These are phyloP conservation scores for Spizellomyces sp. DNA, from an alignment of 192 early-diverging fungal genomes.

Conservation along the genomic window DNA sequence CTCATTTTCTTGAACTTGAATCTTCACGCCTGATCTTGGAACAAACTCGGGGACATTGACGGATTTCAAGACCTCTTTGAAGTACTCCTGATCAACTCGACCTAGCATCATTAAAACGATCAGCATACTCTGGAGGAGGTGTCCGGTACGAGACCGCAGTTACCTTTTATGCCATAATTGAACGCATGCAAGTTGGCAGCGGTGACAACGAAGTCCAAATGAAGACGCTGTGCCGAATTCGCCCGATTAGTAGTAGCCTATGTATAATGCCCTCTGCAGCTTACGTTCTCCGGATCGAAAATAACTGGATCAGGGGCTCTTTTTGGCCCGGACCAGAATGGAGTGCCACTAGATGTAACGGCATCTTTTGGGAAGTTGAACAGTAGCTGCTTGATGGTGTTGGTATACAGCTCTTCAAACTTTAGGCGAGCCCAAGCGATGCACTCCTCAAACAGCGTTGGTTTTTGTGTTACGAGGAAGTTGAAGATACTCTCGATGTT, in stretches of 20 bases:
- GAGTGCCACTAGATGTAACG: slow-evolving; percentile 81
- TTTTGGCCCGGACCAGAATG: slow-evolving; percentile 98
- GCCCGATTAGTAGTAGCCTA: too few species aligned
- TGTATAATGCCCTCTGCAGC: too few species aligned
- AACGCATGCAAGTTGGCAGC: slow-evolving; percentile 94
- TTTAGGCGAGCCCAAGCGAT: slow-evolving; percentile 86
- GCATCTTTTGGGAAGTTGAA: slow-evolving; percentile 97
- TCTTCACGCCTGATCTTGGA: slow-evolving; percentile 93
- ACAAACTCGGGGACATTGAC: slow-evolving; percentile 79
- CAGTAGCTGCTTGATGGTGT: slow-evolving; percentile 91
- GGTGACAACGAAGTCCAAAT: slow-evolving; percentile 88
- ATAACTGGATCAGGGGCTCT: slow-evolving; percentile 81
- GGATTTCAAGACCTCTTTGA: slow-evolving; percentile 60
- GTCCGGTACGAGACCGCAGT: too few species aligned
- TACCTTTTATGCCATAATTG: slow-evolving; percentile 89
- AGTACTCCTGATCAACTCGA: slow-evolving; percentile 69
- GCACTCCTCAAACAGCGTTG: slow-evolving; percentile 89
- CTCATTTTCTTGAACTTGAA: slow-evolving; percentile 94
- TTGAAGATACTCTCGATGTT: slow-evolving; percentile 73
- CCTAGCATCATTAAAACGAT: slow-evolving; percentile 18
- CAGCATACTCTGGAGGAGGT: too few species aligned
- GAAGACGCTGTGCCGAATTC: slow-evolving; percentile 47
- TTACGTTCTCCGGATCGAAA: slow-evolving; percentile 74
- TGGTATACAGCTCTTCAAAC: slow-evolving; percentile 94
- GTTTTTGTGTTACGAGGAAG: slow-evolving; percentile 75